These are phyloP conservation scores for Inga laurina DNA, from an alignment of 306 rosid genomes.

Conservation along the genomic window DNA sequence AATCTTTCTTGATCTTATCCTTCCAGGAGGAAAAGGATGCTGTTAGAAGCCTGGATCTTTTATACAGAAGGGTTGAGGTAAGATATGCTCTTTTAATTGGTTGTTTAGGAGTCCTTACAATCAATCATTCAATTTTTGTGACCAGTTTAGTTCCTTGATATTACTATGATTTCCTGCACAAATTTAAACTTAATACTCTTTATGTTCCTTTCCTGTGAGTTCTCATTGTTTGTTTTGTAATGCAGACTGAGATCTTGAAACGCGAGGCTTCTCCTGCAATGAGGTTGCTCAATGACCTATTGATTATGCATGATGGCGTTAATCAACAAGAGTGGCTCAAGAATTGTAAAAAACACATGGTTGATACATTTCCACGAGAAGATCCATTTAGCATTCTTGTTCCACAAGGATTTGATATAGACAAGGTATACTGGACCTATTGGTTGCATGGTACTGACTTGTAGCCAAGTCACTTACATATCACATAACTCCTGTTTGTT, in stretches of 20 bases:
- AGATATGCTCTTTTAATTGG: conserved; percentile 15
- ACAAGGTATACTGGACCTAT: conserved; percentile 56
- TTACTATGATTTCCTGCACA: conserved; percentile 13
- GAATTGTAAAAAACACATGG: conserved; percentile 74
- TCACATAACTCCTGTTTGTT: not conserved
- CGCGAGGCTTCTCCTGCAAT: conserved; percentile 86
- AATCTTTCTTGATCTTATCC: conserved; percentile 27
- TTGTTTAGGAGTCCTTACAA: not conserved
- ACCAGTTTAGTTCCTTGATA: not conserved
- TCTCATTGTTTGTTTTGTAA: conserved; percentile 14
- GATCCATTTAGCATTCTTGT: conserved; percentile 92
- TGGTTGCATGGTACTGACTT: conserved; percentile 15
- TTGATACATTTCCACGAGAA: conserved; percentile 76
- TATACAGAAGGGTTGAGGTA: conserved; percentile 96
- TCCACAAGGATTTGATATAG: conserved; percentile 87
- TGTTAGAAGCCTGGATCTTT: conserved; percentile 82
- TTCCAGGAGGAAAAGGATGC: conserved; percentile 94
- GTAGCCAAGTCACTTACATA: conserved; percentile 1
- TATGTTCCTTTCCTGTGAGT: conserved; percentile 7
- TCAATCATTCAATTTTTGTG: not conserved
- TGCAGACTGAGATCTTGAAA: conserved; percentile 87
- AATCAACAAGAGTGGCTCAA: conserved; percentile 76
- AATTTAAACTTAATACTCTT: not conserved
- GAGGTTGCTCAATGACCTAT: conserved; percentile 89
- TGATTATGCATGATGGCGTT: conserved; percentile 78